A percentile compares a stretch with the other conserved stretches of the same genome.
These are phyloP conservation scores for Apiospora aurea DNA, from an alignment of 2,329 filamentous ascomycete species.

Conservation along the genomic window DNA sequence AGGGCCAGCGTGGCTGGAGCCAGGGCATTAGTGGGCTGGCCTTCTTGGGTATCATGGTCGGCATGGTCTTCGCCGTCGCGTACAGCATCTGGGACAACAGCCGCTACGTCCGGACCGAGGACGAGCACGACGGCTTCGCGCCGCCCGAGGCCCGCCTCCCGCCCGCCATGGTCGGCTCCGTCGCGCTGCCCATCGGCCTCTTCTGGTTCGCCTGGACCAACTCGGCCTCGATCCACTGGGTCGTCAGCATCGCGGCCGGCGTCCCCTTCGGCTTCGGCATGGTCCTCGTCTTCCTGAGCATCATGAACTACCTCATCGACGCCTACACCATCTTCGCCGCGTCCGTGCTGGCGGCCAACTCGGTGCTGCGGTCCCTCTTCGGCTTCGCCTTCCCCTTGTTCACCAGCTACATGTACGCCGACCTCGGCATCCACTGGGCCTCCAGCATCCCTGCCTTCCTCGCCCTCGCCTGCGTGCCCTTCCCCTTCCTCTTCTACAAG, in stretches of 20 bases:
- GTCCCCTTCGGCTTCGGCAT: conserved; percentile 44
- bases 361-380: conserved; percentile 64
- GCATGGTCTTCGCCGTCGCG: conserved; percentile 63
- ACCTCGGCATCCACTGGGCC: conserved; percentile 77
- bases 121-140: conserved; percentile 56
- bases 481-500: conserved; percentile 77
- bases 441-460: conserved; percentile 78
- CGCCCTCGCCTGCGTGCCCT: conserved; percentile 72
- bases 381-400: conserved; percentile 68
- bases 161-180: conserved; percentile 63
- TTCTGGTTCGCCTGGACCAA: conserved; percentile 75
- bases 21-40: conserved; percentile 66
- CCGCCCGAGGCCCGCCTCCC: conserved; percentile 70
- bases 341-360: conserved; percentile 74
- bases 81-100: conserved; percentile 62
- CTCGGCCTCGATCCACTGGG: conserved; percentile 55
- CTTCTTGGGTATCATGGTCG: conserved; percentile 71
- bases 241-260: conserved; percentile 46
- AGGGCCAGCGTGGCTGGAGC: conserved; percentile 62
- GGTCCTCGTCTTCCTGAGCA: conserved; percentile 60
- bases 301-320: conserved; percentile 64
- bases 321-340: conserved; percentile 65
- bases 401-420: conserved; percentile 58
- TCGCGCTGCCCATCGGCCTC: conserved; percentile 65
- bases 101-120: conserved; percentile 53